Conservation (phyloP, 257 asterid species). For the Nicotiana noctiflora region DNA sequence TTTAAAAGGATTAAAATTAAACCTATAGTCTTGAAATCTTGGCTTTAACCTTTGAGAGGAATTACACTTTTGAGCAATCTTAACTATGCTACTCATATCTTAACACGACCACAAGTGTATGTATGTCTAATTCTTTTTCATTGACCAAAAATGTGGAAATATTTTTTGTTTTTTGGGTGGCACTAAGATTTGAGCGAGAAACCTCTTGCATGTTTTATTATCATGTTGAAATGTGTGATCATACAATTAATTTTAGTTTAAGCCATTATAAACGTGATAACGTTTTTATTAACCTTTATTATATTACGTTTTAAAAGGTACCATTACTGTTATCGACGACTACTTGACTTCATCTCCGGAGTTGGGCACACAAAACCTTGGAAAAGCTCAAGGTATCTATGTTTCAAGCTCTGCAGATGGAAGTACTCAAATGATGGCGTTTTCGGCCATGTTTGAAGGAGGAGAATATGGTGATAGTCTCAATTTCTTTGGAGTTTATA, state of each 20-base stretch:
- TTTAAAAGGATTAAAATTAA: no score
- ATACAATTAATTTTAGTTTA: not conserved
- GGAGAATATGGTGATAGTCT: slow-evolving; percentile 48
- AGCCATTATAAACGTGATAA: not conserved
- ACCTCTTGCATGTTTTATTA: not conserved
- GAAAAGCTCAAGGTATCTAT: slow-evolving; percentile 46
- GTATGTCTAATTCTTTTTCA: not conserved
- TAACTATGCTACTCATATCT: not conserved
- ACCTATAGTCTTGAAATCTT: no score
- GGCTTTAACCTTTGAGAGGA: no score
- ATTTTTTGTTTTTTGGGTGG: no score
- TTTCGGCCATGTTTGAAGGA: slow-evolving; percentile 46
- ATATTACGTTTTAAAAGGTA: not conserved
- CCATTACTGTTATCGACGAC: slow-evolving; percentile 45
- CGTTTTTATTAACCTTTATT: not conserved
- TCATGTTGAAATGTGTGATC: not conserved
- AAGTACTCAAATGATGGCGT: slow-evolving; percentile 43
- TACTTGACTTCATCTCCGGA: slow-evolving; percentile 35
- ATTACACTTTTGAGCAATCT: no score
- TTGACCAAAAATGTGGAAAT: not conserved
- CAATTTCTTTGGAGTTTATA: slow-evolving; percentile 46
- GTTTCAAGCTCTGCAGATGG: slow-evolving; percentile 52
- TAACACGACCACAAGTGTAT: not conserved
- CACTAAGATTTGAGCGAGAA: not conserved
- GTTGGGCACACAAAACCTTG: slow-evolving; percentile 30